These are phyloP conservation scores for Hymenoscyphus infarciens DNA, from an alignment of 2,329 filamentous ascomycete species.

Conservation along the genomic window DNA sequence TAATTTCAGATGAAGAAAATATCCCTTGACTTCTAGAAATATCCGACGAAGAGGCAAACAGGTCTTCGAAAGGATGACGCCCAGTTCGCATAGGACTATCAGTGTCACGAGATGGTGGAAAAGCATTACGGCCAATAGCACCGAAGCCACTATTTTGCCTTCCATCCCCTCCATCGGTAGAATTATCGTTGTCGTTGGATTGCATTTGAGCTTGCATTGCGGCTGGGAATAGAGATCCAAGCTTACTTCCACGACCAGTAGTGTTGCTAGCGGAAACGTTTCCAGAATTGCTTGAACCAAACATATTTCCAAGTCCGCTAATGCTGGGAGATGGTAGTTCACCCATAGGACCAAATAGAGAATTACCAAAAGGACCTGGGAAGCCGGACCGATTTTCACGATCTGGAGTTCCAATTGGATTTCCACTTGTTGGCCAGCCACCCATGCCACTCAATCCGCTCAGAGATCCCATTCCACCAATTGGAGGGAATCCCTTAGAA, in stretches of 20 bases:
- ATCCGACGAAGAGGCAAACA: conserved; percentile 28
- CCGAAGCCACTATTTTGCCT: conserved; percentile 61
- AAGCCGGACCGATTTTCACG: conserved; percentile 54
- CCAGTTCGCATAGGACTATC: conserved; percentile 56
- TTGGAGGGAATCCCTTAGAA: conserved; percentile 62
- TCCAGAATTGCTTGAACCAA: conserved; percentile 58
- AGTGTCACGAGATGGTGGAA: conserved; percentile 53
- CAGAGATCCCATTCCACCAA: conserved; percentile 58
- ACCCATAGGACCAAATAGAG: conserved; percentile 71
- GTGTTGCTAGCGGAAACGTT: conserved; percentile 57
- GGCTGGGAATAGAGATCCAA: conserved; percentile 81
- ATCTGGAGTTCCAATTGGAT: conserved; percentile 65
- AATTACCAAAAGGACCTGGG: conserved; percentile 66
- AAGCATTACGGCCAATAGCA: conserved; percentile 61
- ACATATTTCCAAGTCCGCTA: conserved; percentile 64
- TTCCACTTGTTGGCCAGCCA: conserved; percentile 47
- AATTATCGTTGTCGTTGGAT: conserved; percentile 58
- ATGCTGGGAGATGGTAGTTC: conserved; percentile 76
- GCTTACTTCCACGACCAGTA: conserved; percentile 72
- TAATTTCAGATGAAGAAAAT: conserved; percentile 29
- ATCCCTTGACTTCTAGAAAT: conserved; percentile 25
- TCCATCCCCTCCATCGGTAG: conserved; percentile 57
- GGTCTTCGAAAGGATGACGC: conserved; percentile 54
- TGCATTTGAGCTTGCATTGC: conserved; percentile 93
- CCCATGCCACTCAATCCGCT: conserved; percentile 45